Percentiles rank a stretch among this genome's conserved stretches.
Conservation (phyloP, 176 grass and related monocot genomes). For the Zea luxurians region DNA sequence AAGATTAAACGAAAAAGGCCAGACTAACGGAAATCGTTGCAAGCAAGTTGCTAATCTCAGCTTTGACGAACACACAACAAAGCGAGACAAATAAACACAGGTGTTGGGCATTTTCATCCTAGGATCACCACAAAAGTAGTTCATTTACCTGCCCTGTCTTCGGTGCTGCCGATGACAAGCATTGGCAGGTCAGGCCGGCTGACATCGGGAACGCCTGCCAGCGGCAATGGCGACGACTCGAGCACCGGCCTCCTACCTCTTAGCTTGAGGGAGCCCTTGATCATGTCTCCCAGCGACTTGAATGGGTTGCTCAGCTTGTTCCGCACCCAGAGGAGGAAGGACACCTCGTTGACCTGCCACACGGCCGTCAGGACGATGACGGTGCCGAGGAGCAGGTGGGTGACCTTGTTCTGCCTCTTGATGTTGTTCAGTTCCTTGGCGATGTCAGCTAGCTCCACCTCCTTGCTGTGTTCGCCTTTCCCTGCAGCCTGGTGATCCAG, state of each 20-base stretch:
- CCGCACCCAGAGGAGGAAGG: slow-evolving; percentile 42
- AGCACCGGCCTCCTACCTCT: slow-evolving; percentile 20
- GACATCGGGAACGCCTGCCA: slow-evolving; percentile 15
- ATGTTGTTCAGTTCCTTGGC: slow-evolving; percentile 46
- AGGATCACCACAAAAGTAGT: neutral
- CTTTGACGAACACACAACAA: too few species aligned
- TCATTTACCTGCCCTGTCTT: neutral
- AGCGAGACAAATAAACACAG: too few species aligned
- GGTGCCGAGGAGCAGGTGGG: slow-evolving; percentile 50
- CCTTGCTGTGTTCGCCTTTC: neutral
- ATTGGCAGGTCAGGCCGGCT: neutral
- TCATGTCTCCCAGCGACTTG: slow-evolving; percentile 43
- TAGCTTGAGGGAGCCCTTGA: slow-evolving; percentile 28
- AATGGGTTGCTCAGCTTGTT: slow-evolving; percentile 45
- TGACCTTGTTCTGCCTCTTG: slow-evolving; percentile 60
- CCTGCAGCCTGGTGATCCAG: neutral
- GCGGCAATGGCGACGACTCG: slow-evolving; percentile 40
- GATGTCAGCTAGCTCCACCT: neutral
- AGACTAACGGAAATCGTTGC: too few species aligned
- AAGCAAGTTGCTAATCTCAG: too few species aligned
- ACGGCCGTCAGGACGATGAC: slow-evolving; percentile 46
- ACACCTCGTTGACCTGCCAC: slow-evolving; percentile 58
- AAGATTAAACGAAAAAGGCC: too few species aligned
- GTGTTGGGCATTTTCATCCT: neutral
- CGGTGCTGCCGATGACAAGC: slow-evolving; percentile 23